These are phyloP conservation scores for Cercospora sp. DNA, from an alignment of 2,329 filamentous ascomycete species.

Conservation along the genomic window DNA sequence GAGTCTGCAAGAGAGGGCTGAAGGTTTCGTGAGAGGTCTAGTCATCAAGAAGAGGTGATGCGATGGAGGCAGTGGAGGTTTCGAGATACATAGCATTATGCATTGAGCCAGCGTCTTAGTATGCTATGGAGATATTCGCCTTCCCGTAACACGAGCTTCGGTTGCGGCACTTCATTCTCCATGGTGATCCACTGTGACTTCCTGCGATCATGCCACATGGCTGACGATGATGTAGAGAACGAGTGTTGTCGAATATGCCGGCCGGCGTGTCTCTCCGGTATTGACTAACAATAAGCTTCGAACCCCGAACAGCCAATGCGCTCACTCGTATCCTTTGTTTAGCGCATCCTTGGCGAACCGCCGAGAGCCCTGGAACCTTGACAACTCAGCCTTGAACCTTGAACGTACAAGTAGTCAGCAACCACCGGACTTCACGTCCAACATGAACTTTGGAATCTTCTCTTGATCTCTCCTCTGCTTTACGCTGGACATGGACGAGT, in stretches of 20 bases:
- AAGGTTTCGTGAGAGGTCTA: slow-evolving; percentile 27
- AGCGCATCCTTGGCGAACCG: slow-evolving; percentile 9
- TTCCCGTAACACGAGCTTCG: neutral
- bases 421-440: neutral
- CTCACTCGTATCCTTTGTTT: neutral
- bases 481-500: neutral
- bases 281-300: slow-evolving; percentile 9
- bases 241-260: neutral
- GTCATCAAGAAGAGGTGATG: slow-evolving; percentile 16
- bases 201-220: neutral
- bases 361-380: neutral
- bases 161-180: neutral
- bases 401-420: neutral
- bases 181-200: neutral
- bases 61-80: neutral
- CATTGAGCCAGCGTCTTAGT: neutral
- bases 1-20: slow-evolving; percentile 24
- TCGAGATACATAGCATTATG: neutral
- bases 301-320: slow-evolving; percentile 1
- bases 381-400: neutral
- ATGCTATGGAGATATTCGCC: neutral
- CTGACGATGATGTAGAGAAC: neutral
- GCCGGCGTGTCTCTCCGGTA: slow-evolving; percentile 5
- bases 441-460: neutral
- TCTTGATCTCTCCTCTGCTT: neutral